These are phyloP conservation scores for Funneliformis mosseae DNA, from an alignment of 192 early-diverging fungal genomes.

Conservation along the genomic window DNA sequence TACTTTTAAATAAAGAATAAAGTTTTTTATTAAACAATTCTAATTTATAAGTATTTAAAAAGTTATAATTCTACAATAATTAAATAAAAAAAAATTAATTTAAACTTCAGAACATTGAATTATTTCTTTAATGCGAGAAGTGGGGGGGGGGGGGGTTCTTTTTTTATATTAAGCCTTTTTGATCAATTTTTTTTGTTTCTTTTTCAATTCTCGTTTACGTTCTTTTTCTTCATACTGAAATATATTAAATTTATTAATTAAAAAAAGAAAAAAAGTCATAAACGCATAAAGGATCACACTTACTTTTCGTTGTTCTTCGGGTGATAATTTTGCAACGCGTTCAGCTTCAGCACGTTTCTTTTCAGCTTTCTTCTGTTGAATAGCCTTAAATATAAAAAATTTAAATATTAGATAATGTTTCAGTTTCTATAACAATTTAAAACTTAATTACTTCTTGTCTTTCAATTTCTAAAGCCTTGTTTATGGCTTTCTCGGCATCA, in stretches of 20 bases:
- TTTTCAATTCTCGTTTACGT: slow-evolving; percentile 13
- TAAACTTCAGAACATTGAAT: no score
- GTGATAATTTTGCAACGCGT: slow-evolving; percentile 17
- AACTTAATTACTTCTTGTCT: slow-evolving; percentile 16
- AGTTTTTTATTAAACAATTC: no score
- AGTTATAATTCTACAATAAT: no score
- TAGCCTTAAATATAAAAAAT: neutral
- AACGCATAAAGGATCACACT: neutral
- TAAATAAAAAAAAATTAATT: no score
- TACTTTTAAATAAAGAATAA: no score
- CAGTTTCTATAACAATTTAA: neutral
- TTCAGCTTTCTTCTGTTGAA: slow-evolving; percentile 9
- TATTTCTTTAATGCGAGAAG: no score
- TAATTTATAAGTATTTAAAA: no score
- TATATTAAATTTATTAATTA: neutral
- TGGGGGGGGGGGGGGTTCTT: no score
- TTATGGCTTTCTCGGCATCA: neutral
- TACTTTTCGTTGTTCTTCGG: slow-evolving; percentile 18
- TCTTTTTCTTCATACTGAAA: slow-evolving; percentile 14
- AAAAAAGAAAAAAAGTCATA: neutral
- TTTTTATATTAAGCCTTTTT: slow-evolving; percentile 14
- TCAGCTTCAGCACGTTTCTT: slow-evolving; percentile 22
- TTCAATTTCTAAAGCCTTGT: neutral
- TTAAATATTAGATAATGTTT: neutral
- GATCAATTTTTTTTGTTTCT: slow-evolving; percentile 19